A percentile compares a stretch with the other conserved stretches of the same genome.
These are phyloP conservation scores for Phytophthora tubulina DNA, from an alignment of 352 stramenopile species.

Conservation along the genomic window DNA sequence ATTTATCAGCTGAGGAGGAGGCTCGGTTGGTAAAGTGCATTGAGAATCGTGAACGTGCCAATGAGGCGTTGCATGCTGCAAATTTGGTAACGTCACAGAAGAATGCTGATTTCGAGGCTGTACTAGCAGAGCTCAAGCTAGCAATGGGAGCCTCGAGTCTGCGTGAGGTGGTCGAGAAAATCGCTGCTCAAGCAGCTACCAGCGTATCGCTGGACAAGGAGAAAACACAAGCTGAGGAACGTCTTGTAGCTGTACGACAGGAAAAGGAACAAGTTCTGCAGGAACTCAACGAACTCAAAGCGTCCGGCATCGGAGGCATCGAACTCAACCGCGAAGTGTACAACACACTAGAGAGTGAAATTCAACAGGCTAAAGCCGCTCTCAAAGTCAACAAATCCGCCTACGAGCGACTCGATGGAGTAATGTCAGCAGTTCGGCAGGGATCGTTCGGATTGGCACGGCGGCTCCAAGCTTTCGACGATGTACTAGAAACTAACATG, in stretches of 20 bases:
- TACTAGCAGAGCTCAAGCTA: constrained; percentile 73
- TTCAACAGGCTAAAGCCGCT: constrained; percentile 73
- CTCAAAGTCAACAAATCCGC: constrained; percentile 85
- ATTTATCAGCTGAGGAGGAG: constrained; percentile 78
- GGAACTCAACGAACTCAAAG: constrained; percentile 83
- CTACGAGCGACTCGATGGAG: constrained; percentile 77
- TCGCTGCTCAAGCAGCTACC: constrained; percentile 65
- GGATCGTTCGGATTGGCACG: constrained; percentile 78
- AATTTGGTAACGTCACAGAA: constrained; percentile 79
- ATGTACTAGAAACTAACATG: constrained; percentile 56
- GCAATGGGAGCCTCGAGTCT: constrained; percentile 65
- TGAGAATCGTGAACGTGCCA: constrained; percentile 71
- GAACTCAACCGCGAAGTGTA: constrained; percentile 86
- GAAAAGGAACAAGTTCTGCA: constrained; percentile 74
- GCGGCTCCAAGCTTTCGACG: constrained; percentile 75
- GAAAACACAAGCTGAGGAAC: constrained; percentile 69
- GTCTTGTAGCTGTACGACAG: constrained; percentile 58
- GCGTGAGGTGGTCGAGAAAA: constrained; percentile 77
- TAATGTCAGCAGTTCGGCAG: constrained; percentile 78
- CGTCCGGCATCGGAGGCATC: constrained; percentile 76
- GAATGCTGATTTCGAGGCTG: constrained; percentile 72
- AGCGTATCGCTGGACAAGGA: constrained; percentile 79
- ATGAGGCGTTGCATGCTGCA: constrained; percentile 67
- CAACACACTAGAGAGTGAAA: constrained; percentile 80
- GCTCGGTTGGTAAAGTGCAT: constrained; percentile 61